Conservation (phyloP, 2,329 filamentous ascomycete genomes). For the Talaromyces sp. region DNA sequence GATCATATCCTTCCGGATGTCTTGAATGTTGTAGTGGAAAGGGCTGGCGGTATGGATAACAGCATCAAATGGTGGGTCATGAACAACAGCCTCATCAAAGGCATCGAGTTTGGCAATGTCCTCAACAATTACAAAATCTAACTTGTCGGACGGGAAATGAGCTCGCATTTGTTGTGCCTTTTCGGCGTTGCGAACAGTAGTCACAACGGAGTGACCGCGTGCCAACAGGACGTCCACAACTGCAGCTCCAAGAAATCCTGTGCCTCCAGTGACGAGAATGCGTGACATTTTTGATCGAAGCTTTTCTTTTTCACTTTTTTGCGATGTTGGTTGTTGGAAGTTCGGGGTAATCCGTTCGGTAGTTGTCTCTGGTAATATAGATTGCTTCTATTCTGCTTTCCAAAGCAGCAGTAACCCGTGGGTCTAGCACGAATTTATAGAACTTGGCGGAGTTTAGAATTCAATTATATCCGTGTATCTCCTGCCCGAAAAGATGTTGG, state of each 20-base stretch:
- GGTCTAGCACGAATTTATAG: neutral
- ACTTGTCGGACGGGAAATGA: constrained; percentile 12
- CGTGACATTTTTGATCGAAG: constrained; percentile 1
- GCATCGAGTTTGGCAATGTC: constrained; percentile 25
- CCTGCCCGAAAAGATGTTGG: neutral
- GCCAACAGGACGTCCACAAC: constrained; percentile 19
- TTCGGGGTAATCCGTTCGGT: neutral
- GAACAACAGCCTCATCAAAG: constrained; percentile 29
- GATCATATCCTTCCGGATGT: constrained; percentile 26
- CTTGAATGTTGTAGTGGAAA: constrained; percentile 16
- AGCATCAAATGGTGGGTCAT: constrained; percentile 19
- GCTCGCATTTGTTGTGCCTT: constrained; percentile 19
- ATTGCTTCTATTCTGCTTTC: neutral
- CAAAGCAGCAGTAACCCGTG: neutral
- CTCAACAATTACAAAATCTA: constrained; percentile 24
- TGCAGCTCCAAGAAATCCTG: constrained; percentile 21
- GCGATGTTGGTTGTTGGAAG: neutral
- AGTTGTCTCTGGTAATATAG: neutral
- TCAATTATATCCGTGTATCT: neutral
- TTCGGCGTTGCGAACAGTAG: constrained; percentile 21
- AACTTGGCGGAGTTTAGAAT: neutral
- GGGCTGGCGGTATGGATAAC: constrained; percentile 30
- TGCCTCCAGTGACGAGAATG: constrained; percentile 11
- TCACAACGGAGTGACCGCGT: constrained; percentile 16
- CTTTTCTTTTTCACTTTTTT: neutral